Evolutionary conservation across 148 eudicot genomes (phyloP).

Genomic region (Limonium bicolor): DNA sequence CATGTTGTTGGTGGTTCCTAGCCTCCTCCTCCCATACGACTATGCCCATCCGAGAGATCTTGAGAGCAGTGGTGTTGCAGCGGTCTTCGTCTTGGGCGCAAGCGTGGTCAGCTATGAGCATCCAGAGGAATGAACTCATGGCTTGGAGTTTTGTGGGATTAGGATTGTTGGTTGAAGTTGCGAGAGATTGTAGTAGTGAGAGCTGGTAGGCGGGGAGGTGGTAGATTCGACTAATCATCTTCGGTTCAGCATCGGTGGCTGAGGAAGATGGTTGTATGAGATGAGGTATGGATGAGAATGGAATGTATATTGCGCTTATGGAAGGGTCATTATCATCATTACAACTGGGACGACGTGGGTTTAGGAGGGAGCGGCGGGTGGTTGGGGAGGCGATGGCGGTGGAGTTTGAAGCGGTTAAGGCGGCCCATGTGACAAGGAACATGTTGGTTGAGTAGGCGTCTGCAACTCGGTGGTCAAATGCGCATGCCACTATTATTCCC

Average conservation of each 20-base stretch:
- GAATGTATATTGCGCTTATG: slow-evolving; percentile 13
- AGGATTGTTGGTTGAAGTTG: neutral
- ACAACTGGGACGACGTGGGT: slow-evolving; percentile 23
- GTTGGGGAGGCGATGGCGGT: slow-evolving; percentile 12
- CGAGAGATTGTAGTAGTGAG: slow-evolving; percentile 13
- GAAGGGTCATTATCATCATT: slow-evolving; percentile 8
- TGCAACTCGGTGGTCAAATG: slow-evolving; percentile 34
- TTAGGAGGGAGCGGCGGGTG: slow-evolving; percentile 28
- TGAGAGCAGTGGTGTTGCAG: too few species aligned
- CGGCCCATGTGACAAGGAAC: slow-evolving; percentile 45
- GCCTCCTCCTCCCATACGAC: slow-evolving; percentile 5
- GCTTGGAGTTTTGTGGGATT: slow-evolving; percentile 21
- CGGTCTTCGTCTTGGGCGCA: too few species aligned
- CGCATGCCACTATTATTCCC: slow-evolving; percentile 29
- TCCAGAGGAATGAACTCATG: slow-evolving; percentile 38
- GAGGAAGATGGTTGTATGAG: neutral
- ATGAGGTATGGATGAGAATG: slow-evolving; percentile 14
- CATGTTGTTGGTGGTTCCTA: neutral
- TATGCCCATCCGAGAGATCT: too few species aligned
- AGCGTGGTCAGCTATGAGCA: slow-evolving; percentile 13
- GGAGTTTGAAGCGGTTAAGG: slow-evolving; percentile 13
- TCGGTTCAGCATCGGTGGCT: neutral
- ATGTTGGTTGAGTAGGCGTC: slow-evolving; percentile 44
- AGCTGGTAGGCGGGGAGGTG: slow-evolving; percentile 15
- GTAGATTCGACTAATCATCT: slow-evolving; percentile 30